These are phyloP conservation scores for Boletus sp. DNA, from an alignment of 1,284 basidiomycete genomes.

Conservation along the genomic window DNA sequence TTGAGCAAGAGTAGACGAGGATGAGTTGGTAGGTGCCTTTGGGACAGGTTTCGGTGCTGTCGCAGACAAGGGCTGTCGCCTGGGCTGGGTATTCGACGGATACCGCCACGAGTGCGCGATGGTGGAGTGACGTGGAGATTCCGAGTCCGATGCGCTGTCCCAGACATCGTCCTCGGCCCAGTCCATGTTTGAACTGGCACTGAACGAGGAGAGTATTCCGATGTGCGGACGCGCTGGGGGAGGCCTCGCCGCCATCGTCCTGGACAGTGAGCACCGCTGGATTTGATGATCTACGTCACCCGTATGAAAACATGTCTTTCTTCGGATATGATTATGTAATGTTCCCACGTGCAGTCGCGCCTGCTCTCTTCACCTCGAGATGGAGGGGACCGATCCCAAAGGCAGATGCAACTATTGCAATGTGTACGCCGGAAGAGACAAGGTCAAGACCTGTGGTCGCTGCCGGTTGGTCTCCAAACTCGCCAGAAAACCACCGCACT, in stretches of 20 bases:
- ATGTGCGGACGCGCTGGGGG: slow-evolving; percentile 76
- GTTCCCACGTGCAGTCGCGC: too few species aligned
- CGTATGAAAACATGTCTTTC: slow-evolving; percentile 17
- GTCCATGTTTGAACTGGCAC: slow-evolving; percentile 46
- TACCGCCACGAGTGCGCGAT: slow-evolving; percentile 47
- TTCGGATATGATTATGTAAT: background rate
- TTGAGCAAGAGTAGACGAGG: slow-evolving; percentile 67
- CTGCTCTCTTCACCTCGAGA: background rate
- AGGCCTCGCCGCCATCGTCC: slow-evolving; percentile 58
- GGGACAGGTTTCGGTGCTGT: slow-evolving; percentile 60
- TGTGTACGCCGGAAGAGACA: slow-evolving; percentile 24
- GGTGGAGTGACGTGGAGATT: slow-evolving; percentile 54
- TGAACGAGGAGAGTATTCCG: slow-evolving; percentile 55
- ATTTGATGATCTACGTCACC: background rate
- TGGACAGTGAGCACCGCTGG: slow-evolving; percentile 18
- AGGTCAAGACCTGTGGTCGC: slow-evolving; percentile 29
- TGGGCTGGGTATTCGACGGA: slow-evolving; percentile 31
- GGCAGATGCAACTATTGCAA: slow-evolving; percentile 31
- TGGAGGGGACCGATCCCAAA: slow-evolving; percentile 17
- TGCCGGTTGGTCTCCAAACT: slow-evolving; percentile 26
- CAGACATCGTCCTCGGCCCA: slow-evolving; percentile 87
- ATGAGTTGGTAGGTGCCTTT: slow-evolving; percentile 46
- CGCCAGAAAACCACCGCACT: background rate
- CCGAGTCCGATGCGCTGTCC: slow-evolving; percentile 84
- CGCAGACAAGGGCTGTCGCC: slow-evolving; percentile 35